Base-by-base conservation (phyloP, 1,284 basidiomycete genomes). In the Boletus hoseneyae region DNA sequence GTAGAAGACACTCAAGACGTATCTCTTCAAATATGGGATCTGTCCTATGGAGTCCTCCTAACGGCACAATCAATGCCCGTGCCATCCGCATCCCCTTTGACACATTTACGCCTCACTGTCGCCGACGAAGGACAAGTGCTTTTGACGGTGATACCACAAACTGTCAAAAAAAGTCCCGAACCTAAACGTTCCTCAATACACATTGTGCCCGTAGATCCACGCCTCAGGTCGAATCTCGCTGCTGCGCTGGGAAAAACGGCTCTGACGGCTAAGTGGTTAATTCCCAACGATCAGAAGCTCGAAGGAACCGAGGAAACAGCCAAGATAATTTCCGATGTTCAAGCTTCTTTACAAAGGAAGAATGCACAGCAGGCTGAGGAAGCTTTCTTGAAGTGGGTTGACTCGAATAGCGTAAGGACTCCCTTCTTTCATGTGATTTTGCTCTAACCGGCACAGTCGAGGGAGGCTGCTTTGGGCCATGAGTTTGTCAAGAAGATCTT, bases 41-140 rank as follows among this genome's bases (percentile, higher is more conserved):
- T 88, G 16, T 81, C 82, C 55, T 89, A 84, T 57, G 79, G 79
- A 15, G 79, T 88, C 30, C 67, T 88, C 16, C 72, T 89, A 19
- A 71, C 81, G 1, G 75, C 77, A 8, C 76, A 83, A 30, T 64
- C 69, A 2, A 66, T 85, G 41, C 61, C 80, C 0, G 62, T 80
- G 5, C 83, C 87, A 0, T 72, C 77, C 0, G 65, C 75, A n/a
- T 57, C 81, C 9, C 59, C 65, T 3, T 23, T n/a, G 0, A 4
- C 52, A 29, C 18, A 57, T 33, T 67, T 75, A 47, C 65, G 69
- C 48, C 51, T 68, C 13, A 58, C 65, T 15, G 59, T 77, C 40
- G 63, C 68, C 27, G 59, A 66, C 7, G 56, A 68, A 13, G 70
- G 74, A n/a, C 82, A 86, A 54, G 77, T 73, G 1, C 62, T 87